Conservation (phyloP, 2,329 filamentous ascomycete species). For the Aureobasidium uvarum region DNA sequence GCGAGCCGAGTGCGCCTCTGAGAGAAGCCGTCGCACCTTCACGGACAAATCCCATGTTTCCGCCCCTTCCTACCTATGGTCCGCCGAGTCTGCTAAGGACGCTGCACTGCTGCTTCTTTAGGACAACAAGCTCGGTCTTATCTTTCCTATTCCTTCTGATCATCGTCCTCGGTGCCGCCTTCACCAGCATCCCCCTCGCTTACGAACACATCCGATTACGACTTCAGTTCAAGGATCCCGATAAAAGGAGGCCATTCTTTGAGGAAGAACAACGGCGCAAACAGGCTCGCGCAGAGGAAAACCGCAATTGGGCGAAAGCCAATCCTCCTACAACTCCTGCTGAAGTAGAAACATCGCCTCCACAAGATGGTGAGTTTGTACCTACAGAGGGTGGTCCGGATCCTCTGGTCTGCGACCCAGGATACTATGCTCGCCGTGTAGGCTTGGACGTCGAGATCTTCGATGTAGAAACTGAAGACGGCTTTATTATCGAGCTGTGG, state of each 20-base stretch:
- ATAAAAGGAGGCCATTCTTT: slow-evolving; percentile 64
- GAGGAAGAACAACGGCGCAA: slow-evolving; percentile 66
- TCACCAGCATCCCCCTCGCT: slow-evolving; percentile 61
- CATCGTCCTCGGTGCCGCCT: slow-evolving; percentile 71
- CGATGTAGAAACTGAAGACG: slow-evolving; percentile 87
- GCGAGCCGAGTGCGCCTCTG: slow-evolving; percentile 44
- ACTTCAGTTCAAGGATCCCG: slow-evolving; percentile 60
- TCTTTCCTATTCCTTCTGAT: slow-evolving; percentile 73
- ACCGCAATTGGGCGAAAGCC: slow-evolving; percentile 58
- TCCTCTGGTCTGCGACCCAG: slow-evolving; percentile 71
- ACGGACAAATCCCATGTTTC: slow-evolving; percentile 77
- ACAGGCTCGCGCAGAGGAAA: slow-evolving; percentile 56
- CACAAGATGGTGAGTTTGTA: slow-evolving; percentile 57
- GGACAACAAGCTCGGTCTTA: slow-evolving; percentile 67
- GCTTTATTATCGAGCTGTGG: slow-evolving; percentile 85
- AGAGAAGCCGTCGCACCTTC: slow-evolving; percentile 56
- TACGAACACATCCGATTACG: slow-evolving; percentile 52
- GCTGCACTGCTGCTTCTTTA: slow-evolving; percentile 65
- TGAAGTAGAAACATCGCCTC: slow-evolving; percentile 6
- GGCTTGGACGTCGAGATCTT: slow-evolving; percentile 82
- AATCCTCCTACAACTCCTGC: slow-evolving; percentile 14
- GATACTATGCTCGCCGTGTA: slow-evolving; percentile 83
- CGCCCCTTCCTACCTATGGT: slow-evolving; percentile 77
- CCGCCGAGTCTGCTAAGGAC: slow-evolving; percentile 65
- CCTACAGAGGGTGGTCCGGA: slow-evolving; percentile 80